Percentiles rank a stretch among this genome's conserved stretches.
Conservation (phyloP, 768 basidiomycete genomes). For the Daedalea quercina region DNA sequence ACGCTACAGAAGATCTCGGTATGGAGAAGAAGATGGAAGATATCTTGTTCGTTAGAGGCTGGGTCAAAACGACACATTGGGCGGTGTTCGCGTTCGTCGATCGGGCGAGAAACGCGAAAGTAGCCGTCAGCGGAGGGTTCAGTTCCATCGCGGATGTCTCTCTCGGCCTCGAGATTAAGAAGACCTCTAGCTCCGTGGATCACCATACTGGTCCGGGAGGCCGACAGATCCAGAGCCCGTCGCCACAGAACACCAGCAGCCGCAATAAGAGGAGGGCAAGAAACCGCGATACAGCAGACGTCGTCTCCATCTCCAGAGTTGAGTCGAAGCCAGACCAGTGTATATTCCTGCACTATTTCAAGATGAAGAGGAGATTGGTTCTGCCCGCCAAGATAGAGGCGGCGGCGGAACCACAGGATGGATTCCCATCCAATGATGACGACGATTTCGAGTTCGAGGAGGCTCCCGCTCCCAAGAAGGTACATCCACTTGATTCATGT, state of each 20-base stretch:
- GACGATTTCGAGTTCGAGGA: background rate
- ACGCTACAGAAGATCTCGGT: background rate
- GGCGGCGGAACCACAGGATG: slow-evolving; percentile 2
- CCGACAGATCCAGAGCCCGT: background rate
- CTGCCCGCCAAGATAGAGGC: background rate
- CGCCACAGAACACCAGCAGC: background rate
- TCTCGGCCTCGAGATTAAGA: background rate
- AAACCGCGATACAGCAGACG: background rate
- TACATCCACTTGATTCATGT: background rate
- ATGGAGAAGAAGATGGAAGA: background rate
- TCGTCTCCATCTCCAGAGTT: background rate
- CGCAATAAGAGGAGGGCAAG: background rate
- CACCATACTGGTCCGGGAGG: background rate
- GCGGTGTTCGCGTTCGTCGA: slow-evolving; percentile 6
- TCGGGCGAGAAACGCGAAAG: background rate
- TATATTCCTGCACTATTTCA: slow-evolving; percentile 7
- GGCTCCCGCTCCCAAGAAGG: background rate
- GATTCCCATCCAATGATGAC: background rate
- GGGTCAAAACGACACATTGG: slow-evolving; percentile 10
- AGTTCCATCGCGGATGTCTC: background rate
- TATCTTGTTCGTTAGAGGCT: slow-evolving; percentile 6
- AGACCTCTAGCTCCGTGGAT: background rate
- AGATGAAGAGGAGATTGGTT: slow-evolving; percentile 2
- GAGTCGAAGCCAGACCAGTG: slow-evolving; percentile 3
- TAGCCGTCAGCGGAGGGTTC: background rate